Percentiles rank a stretch among this genome's conserved stretches.
phyloP scores from a whole-genome alignment of 129 eudicot genomes.

The Deinandra increscens region DNA sequence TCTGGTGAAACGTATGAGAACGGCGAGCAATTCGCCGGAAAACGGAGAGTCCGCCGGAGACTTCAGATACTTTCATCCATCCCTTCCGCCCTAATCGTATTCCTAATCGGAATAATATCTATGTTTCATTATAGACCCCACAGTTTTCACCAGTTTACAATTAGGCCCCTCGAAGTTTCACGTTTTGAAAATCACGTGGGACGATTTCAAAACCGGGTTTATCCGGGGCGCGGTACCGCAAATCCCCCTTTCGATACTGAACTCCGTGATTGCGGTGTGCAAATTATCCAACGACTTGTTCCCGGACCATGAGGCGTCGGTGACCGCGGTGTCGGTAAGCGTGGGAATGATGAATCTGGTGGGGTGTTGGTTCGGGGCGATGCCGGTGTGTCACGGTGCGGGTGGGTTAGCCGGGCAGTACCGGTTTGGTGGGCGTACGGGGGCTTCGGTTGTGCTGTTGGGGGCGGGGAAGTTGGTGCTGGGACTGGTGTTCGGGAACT shows the following conservation, averaged over 20 bases:
- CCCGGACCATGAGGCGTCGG: constrained; percentile 60
- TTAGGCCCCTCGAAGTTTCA: constrained; percentile 61
- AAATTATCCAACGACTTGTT: constrained; percentile 64
- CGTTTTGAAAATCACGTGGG: constrained; percentile 59
- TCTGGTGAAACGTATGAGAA: constrained; percentile 39
- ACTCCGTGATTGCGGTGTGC: constrained; percentile 77
- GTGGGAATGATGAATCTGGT: constrained; percentile 68
- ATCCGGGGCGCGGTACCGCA: constrained; percentile 66
- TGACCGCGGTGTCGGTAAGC: constrained; percentile 58
- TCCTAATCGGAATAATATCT: constrained; percentile 46
- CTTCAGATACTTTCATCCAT: constrained; percentile 44
- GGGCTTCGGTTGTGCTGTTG: constrained; percentile 56
- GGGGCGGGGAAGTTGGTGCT: constrained; percentile 59
- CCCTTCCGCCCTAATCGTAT: constrained; percentile 60
- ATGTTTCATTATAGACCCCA: constrained; percentile 59
- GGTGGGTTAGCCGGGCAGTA: constrained; percentile 90
- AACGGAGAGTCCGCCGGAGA: constrained; percentile 29
- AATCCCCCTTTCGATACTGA: constrained; percentile 60
- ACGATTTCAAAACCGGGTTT: constrained; percentile 64
- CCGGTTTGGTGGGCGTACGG: constrained; percentile 74
- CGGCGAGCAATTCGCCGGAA: background rate
- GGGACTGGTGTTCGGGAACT: constrained; percentile 64
- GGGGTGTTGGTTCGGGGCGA: constrained; percentile 88
- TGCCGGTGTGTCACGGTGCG: constrained; percentile 88
- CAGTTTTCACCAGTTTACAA: constrained; percentile 38